Conservation (phyloP, 768 basidiomycete genomes). For the Pholiota microspora region DNA sequence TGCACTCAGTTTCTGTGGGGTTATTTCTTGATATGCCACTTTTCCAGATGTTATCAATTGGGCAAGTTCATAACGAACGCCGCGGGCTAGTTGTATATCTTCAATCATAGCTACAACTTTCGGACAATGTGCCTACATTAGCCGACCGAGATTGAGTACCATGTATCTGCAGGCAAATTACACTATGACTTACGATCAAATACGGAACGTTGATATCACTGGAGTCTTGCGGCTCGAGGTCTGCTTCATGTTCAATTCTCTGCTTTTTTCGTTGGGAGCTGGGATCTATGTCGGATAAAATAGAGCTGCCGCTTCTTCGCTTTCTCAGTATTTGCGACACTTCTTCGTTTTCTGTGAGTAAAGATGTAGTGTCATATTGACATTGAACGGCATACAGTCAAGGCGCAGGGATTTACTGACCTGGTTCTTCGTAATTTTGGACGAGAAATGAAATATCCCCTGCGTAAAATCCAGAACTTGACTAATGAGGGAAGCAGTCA, state of each 20-base stretch:
- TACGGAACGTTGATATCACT: neutral
- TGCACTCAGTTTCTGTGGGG: conserved; percentile 22
- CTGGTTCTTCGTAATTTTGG: neutral
- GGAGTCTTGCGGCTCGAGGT: neutral
- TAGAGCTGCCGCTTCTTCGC: no score
- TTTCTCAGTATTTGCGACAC: no score
- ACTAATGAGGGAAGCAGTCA: neutral
- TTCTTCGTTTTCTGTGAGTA: no score
- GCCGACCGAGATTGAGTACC: neutral
- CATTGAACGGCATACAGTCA: no score
- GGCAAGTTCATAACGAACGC: conserved; percentile 38
- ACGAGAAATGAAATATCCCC: neutral
- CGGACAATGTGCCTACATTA: conserved; percentile 15
- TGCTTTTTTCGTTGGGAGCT: neutral
- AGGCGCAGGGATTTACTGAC: neutral
- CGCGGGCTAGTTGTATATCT: conserved; percentile 7
- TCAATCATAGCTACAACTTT: conserved; percentile 8
- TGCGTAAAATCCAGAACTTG: neutral
- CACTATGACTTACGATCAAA: neutral
- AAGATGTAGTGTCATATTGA: no score
- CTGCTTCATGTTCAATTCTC: neutral
- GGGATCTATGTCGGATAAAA: no score
- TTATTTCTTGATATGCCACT: conserved; percentile 25
- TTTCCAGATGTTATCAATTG: conserved; percentile 31
- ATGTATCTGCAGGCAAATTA: neutral